These are phyloP conservation scores for Dictyostelium citrinum DNA, from an alignment of 78 protist species.

Conservation along the genomic window DNA sequence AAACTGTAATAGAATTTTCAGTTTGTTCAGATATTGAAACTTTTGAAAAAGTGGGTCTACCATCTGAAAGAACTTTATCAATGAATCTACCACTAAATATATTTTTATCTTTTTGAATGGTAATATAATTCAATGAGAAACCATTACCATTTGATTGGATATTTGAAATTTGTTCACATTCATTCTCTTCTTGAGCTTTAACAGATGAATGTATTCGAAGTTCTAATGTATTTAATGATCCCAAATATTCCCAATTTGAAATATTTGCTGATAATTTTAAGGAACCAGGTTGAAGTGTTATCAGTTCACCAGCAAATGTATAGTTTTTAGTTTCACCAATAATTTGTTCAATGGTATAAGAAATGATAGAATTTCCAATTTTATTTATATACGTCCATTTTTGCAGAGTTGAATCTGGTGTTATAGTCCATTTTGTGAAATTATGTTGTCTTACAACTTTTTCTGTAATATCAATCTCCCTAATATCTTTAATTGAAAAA, in stretches of 20 bases:
- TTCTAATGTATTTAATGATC: slow-evolving; percentile 14
- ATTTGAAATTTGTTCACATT: background rate
- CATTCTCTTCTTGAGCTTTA: background rate
- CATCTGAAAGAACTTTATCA: slow-evolving; percentile 18
- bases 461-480: background rate
- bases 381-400: slow-evolving; percentile 1
- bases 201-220: background rate
- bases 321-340: background rate
- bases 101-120: slow-evolving; percentile 16
- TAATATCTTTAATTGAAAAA: background rate
- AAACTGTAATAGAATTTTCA: background rate
- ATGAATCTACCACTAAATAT: slow-evolving; percentile 23
- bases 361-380: background rate
- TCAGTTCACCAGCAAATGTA: slow-evolving; percentile 6
- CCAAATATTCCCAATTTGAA: slow-evolving; percentile 14
- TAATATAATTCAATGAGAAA: background rate
- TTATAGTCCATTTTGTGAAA: background rate
- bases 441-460: background rate
- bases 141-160: background rate
- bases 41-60: background rate
- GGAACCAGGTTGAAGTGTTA: background rate
- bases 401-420: background rate
- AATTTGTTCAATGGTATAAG: background rate
- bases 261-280: slow-evolving; percentile 22
- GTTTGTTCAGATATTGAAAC: background rate